Evolutionary conservation across 192 early-diverging fungal genomes (phyloP).

Genomic region (Kappamyces sp.): DNA sequence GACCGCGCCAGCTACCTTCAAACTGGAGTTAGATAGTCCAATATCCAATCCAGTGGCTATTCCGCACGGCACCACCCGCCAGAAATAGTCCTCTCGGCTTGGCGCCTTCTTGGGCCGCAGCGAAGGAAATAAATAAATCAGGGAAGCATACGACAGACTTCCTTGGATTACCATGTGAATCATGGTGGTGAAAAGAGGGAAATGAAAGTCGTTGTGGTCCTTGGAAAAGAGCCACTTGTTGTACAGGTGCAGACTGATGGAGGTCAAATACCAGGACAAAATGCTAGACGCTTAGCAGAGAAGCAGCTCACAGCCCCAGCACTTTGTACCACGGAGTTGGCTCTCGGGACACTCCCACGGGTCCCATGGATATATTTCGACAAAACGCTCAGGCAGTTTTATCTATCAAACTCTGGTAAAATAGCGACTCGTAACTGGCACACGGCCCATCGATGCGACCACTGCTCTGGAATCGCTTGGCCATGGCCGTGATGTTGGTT

Average conservation of each 20-base stretch:
- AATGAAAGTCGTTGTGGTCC: slow-evolving; percentile 74
- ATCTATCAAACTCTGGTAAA: no score
- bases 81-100: slow-evolving; percentile 48
- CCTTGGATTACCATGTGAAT: slow-evolving; percentile 86
- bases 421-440: no score
- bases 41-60: slow-evolving; percentile 85
- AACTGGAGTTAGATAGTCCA: slow-evolving; percentile 79
- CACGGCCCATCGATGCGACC: no score
- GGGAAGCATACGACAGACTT: slow-evolving; percentile 37
- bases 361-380: no score
- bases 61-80: slow-evolving; percentile 79
- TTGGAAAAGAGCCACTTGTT: slow-evolving; percentile 93
- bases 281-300: slow-evolving; percentile 16
- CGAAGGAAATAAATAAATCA: slow-evolving; percentile 51
- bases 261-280: slow-evolving; percentile 66
- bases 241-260: slow-evolving; percentile 75
- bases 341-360: no score
- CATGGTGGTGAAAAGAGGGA: slow-evolving; percentile 80
- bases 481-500: neutral
- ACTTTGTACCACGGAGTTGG: no score
- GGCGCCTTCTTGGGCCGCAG: slow-evolving; percentile 58
- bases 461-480: no score
- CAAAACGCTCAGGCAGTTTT: no score
- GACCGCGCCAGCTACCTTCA: slow-evolving; percentile 44
- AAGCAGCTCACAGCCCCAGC: no score